Conservation (phyloP, 768 basidiomycete species). For the Tulasnella sp. region DNA sequence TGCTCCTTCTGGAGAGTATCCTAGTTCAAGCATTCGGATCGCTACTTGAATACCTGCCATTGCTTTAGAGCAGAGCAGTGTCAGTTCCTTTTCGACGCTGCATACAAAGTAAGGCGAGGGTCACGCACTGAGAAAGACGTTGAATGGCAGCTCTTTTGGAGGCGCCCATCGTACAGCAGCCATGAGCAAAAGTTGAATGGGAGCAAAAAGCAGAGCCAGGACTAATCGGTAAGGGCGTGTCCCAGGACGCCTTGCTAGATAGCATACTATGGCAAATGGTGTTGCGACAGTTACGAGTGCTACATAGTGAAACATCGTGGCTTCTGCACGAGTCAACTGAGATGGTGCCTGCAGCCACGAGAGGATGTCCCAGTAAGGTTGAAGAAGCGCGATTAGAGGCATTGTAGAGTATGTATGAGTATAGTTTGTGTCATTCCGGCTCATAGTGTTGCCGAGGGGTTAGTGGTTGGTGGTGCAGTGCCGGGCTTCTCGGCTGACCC, state of each 20-base stretch:
- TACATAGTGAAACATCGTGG: background rate
- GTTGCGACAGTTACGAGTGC: no score
- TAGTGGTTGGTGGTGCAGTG: no score
- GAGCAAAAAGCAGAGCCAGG: no score
- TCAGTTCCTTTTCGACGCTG: background rate
- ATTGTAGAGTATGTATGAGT: no score
- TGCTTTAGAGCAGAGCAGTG: background rate
- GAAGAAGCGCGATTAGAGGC: background rate
- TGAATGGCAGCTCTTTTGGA: background rate
- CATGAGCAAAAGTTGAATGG: no score
- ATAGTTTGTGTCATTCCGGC: no score
- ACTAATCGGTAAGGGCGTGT: no score
- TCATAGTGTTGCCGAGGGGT: no score
- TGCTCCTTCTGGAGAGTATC: background rate
- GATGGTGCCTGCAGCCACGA: slow-evolving; percentile 4
- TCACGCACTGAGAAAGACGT: background rate
- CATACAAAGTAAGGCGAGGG: background rate
- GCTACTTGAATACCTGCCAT: background rate
- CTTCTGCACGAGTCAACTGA: background rate
- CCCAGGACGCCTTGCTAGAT: no score
- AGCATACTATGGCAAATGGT: no score
- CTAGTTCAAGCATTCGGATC: background rate
- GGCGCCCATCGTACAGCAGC: slow-evolving; percentile 3
- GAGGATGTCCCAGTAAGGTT: background rate
- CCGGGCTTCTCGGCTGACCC: no score